Conservation (phyloP, 148 eudicot species). For the Spergularia marina region DNA sequence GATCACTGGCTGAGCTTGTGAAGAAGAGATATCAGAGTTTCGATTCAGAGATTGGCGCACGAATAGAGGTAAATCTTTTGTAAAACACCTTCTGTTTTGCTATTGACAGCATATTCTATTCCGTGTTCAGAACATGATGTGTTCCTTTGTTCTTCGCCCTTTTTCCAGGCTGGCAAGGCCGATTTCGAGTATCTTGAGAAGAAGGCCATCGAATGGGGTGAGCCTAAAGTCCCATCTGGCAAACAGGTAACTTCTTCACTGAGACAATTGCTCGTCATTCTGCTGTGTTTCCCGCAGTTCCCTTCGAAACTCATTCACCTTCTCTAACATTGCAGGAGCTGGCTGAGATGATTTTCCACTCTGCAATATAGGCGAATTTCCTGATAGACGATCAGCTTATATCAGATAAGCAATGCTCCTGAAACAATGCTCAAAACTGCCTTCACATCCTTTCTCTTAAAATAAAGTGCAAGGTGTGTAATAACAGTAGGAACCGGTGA, state of each 20-base stretch:
- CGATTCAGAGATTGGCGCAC: conserved; percentile 72
- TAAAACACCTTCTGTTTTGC: neutral
- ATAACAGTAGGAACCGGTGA: neutral
- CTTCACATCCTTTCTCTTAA: neutral
- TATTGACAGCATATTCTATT: neutral
- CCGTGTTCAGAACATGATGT: neutral
- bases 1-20: conserved; percentile 69
- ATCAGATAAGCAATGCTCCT: neutral
- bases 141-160: neutral
- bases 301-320: neutral
- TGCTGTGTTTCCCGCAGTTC: no score
- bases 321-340: conserved; percentile 59
- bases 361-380: conserved; percentile 40
- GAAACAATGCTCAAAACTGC: neutral
- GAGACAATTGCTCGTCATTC: neutral
- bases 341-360: conserved; percentile 90
- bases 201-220: conserved; percentile 94
- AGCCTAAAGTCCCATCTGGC: conserved; percentile 87
- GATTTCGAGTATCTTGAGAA: conserved; percentile 83
- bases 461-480: conserved; percentile 1
- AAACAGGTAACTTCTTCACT: conserved; percentile 57
- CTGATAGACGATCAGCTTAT: neutral
- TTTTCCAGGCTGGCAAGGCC: conserved; percentile 78
- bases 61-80: conserved; percentile 54
- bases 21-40: conserved; percentile 88